phyloP scores from a whole-genome alignment of 2,329 filamentous ascomycete genomes.

The Fusarium sp. region DNA sequence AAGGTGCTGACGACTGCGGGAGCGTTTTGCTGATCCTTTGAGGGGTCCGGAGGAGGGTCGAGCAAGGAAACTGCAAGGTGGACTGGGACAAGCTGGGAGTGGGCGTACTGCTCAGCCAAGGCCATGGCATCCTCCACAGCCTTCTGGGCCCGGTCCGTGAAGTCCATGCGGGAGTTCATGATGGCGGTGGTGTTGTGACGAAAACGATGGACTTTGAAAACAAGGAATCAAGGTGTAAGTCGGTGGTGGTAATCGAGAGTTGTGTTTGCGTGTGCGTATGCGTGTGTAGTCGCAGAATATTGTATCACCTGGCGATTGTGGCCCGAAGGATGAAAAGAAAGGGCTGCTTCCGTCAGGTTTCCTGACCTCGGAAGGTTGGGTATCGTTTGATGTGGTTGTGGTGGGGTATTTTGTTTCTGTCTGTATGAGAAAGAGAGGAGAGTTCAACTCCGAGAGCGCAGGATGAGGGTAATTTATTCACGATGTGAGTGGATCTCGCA shows the following conservation, averaged over 20 bases:
- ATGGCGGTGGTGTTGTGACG: slow-evolving; percentile 44
- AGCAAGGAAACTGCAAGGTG: slow-evolving; percentile 89
- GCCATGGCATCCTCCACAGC: slow-evolving; percentile 89
- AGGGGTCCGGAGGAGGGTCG: slow-evolving; percentile 79
- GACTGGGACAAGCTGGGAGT: slow-evolving; percentile 89
- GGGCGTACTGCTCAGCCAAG: slow-evolving; percentile 88
- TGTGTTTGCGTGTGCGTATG: background rate
- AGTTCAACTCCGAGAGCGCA: slow-evolving; percentile 2
- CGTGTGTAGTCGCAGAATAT: background rate
- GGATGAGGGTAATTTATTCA: slow-evolving; percentile 42
- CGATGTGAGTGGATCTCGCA: slow-evolving; percentile 36
- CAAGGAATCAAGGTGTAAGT: slow-evolving; percentile 9
- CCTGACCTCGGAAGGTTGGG: slow-evolving; percentile 38
- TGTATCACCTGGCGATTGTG: slow-evolving; percentile 8
- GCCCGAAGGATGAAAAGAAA: slow-evolving; percentile 24
- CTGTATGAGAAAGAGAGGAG: slow-evolving; percentile 26
- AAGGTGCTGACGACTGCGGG: slow-evolving; percentile 78
- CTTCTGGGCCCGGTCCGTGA: slow-evolving; percentile 93
- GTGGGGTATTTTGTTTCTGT: slow-evolving; percentile 20
- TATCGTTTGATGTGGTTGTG: slow-evolving; percentile 35
- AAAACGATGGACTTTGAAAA: slow-evolving; percentile 8
- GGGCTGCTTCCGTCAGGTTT: slow-evolving; percentile 33
- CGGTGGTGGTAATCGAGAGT: background rate
- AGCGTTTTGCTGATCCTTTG: slow-evolving; percentile 85
- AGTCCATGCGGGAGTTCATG: slow-evolving; percentile 86